Base-by-base conservation (phyloP, 106 monocot species). In the Gastrodia elata region DNA sequence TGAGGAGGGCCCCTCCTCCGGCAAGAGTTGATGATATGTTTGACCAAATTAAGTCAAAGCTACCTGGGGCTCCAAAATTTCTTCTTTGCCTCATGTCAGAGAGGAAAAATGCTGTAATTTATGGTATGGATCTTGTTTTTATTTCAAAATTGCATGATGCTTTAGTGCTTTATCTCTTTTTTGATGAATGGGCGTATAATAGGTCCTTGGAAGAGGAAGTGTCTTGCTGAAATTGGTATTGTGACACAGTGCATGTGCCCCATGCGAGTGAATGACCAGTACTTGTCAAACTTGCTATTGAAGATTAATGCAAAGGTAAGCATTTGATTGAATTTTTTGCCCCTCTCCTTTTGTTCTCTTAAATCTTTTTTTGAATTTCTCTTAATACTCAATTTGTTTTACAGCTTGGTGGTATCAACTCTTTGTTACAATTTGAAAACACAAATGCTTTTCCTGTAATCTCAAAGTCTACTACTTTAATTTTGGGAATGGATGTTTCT, bases 201-300 rank as follows among this genome's bases (percentile, higher is more conserved):
- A 97, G 96, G 96, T 13, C 96, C 96, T 18, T 97, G 96, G 96
- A 97, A 97, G 77, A 41, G 83, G 4, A 91, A 82, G 74, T 91
- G 88, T 26, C 89, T 91, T n/a, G 30, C 88, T 33, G 91, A 91
- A 22, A 81, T 89, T 77, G 94, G 94, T 28, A 89, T 95, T 61
- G 83, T 91, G 4, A 91, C 94, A 16, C 91, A 95, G 40, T 95
- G 94, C 65, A 84, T 95, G 44, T 81, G 82, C 0, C 89, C 89
- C 2, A 71, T 38, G 0, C 85, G 74, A 84, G 85, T 94, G 5
- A 89, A 85, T 82, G 91, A 94, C 40, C 91, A 91, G 49, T 94
- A 91, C 52, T 15, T 94, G 0, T 87, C 91, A 2, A 94, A 94
- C 78, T 71, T 94, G 49, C 82, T 94, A 8, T 48, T 94, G 13